Percentiles rank a stretch among this genome's conserved stretches.
These are phyloP conservation scores for Vachellia collinsii DNA, from an alignment of 306 rosid genomes.

Conservation along the genomic window DNA sequence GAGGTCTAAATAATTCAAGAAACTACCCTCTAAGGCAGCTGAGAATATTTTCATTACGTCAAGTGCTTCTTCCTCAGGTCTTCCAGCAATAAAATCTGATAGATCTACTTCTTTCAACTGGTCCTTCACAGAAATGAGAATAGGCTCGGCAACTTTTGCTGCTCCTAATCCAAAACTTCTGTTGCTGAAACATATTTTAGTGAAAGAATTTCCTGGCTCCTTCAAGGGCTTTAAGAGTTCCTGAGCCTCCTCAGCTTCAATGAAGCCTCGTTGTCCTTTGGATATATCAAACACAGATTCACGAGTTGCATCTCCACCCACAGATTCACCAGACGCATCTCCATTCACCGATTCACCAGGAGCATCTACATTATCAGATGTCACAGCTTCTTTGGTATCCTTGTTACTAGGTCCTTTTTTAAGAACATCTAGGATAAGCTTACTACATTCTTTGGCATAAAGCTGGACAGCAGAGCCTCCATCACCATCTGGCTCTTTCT, in stretches of 20 bases:
- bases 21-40: slow-evolving; percentile 61
- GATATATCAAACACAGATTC: slow-evolving; percentile 79
- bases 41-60: slow-evolving; percentile 65
- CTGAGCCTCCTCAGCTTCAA: slow-evolving; percentile 81
- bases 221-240: slow-evolving; percentile 71
- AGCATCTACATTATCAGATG: slow-evolving; percentile 39
- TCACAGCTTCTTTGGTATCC: slow-evolving; percentile 44
- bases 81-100: slow-evolving; percentile 73
- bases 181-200: slow-evolving; percentile 94
- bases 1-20: slow-evolving; percentile 59
- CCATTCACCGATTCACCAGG: slow-evolving; percentile 24
- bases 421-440: slow-evolving; percentile 77
- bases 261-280: slow-evolving; percentile 69
- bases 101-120: slow-evolving; percentile 71
- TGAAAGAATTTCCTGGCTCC: slow-evolving; percentile 72
- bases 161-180: slow-evolving; percentile 71
- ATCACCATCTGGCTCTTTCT: slow-evolving; percentile 91
- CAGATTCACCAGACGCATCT: slow-evolving; percentile 31
- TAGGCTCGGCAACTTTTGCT: slow-evolving; percentile 58
- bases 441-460: slow-evolving; percentile 94
- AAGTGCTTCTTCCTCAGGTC: slow-evolving; percentile 68
- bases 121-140: slow-evolving; percentile 59
- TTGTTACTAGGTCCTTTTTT: slow-evolving; percentile 59
- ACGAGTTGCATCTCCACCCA: slow-evolving; percentile 20
- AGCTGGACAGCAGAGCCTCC: slow-evolving; percentile 98